Conservation (phyloP, 768 basidiomycete genomes). For the Mycena olivaceomarginata region DNA sequence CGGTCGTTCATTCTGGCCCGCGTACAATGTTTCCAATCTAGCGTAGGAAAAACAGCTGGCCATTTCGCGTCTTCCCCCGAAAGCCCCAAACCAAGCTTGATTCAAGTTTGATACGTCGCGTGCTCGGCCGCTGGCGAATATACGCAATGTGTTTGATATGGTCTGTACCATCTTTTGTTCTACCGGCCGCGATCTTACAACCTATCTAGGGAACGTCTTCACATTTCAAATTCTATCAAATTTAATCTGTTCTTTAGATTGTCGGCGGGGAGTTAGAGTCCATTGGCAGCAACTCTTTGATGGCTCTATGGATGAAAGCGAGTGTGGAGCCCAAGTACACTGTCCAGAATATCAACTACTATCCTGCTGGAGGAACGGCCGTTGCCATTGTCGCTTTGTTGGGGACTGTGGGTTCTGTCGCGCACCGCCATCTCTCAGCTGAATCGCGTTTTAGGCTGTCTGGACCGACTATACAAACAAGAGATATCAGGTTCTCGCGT, state of each 20-base stretch:
- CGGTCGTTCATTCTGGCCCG: constrained; percentile 30
- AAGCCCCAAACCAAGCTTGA: constrained; percentile 50
- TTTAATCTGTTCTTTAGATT: constrained; percentile 56
- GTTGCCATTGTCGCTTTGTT: constrained; percentile 80
- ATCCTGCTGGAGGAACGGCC: constrained; percentile 80
- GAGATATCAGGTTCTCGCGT: constrained; percentile 32
- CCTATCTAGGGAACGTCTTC: constrained; percentile 31
- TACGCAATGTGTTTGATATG: constrained; percentile 77
- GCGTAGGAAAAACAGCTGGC: constrained; percentile 74
- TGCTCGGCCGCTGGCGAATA: constrained; percentile 80
- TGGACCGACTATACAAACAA: constrained; percentile 75
- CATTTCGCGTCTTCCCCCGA: constrained; percentile 65
- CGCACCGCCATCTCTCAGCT: neutral
- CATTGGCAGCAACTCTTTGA: constrained; percentile 82
- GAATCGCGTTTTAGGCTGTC: constrained; percentile 27
- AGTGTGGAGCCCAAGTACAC: constrained; percentile 71
- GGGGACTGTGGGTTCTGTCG: constrained; percentile 31
- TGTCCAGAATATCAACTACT: constrained; percentile 77
- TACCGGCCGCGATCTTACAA: constrained; percentile 3
- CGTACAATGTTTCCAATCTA: constrained; percentile 3
- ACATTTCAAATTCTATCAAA: neutral
- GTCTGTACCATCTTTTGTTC: constrained; percentile 56
- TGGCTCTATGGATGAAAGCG: constrained; percentile 83
- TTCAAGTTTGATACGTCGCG: constrained; percentile 65
- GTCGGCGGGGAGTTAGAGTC: constrained; percentile 76